These are phyloP conservation scores for Mucor irregularis DNA, from an alignment of 371 early-diverging fungal species.

Conservation along the genomic window DNA sequence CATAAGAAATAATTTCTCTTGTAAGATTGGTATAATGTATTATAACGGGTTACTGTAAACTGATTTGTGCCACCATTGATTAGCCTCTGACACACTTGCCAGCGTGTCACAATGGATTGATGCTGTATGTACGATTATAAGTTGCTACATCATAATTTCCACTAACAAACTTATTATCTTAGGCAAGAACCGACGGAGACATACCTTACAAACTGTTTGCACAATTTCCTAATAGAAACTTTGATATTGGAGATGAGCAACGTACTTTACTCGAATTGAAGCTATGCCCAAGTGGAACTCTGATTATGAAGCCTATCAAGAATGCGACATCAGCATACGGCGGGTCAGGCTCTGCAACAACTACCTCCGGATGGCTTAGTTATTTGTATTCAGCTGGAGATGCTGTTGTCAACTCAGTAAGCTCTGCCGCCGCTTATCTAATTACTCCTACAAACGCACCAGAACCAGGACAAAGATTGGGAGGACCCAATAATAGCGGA, in stretches of 20 bases:
- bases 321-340: conserved; percentile 33
- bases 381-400: conserved; percentile 18
- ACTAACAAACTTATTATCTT: neutral
- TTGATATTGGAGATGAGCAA: conserved; percentile 46
- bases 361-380: conserved; percentile 13
- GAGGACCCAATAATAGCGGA: neutral
- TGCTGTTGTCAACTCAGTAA: conserved; percentile 25
- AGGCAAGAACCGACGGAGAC: conserved; percentile 40
- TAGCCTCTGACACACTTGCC: conserved; percentile 30
- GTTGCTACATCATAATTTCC: neutral
- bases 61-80: too few relatives aligned
- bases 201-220: conserved; percentile 36
- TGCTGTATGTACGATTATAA: conserved; percentile 6
- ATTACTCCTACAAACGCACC: conserved; percentile 12
- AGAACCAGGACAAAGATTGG: conserved; percentile 11
- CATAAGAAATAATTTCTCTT: conserved; percentile 26
- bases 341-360: neutral
- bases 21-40: conserved; percentile 11
- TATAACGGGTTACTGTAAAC: too few relatives aligned
- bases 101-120: conserved; percentile 43
- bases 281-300: conserved; percentile 53
- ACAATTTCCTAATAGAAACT: conserved; percentile 44
- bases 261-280: conserved; percentile 43
- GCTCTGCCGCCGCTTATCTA: conserved; percentile 22
- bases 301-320: conserved; percentile 49